These are phyloP conservation scores for Ceratocystis harringtonii DNA, from an alignment of 2,329 filamentous ascomycete species.

Conservation along the genomic window DNA sequence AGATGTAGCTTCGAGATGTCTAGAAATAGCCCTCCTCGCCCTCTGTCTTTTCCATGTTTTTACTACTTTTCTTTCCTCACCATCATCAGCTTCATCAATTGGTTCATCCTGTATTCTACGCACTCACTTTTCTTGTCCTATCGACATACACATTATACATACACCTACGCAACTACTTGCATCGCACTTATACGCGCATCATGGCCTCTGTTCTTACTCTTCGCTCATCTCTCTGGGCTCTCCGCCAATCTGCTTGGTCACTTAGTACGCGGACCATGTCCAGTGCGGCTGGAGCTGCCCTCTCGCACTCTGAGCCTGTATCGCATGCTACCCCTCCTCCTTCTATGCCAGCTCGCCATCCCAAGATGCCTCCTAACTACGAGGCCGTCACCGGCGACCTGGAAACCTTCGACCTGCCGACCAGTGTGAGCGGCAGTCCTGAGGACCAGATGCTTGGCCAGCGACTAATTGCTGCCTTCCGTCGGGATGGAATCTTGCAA, in stretches of 20 bases:
- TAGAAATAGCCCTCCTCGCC: not conserved
- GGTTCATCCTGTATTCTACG: not conserved
- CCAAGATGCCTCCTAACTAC: conserved; percentile 12
- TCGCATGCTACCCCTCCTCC: not conserved
- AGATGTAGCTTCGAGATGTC: not conserved
- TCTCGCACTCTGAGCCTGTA: not conserved
- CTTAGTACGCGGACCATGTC: conserved; percentile 3
- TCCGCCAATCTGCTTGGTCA: not conserved
- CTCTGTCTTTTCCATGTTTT: not conserved
- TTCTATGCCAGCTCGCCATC: not conserved
- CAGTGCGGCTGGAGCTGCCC: not conserved
- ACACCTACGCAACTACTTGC: not conserved
- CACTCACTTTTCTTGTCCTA: not conserved
- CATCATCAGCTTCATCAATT: not conserved
- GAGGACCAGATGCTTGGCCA: conserved; percentile 27
- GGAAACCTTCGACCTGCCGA: conserved; percentile 30
- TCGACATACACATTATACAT: not conserved
- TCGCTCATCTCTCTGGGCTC: not conserved
- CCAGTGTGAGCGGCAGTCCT: conserved; percentile 24
- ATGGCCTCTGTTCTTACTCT: conserved; percentile 4
- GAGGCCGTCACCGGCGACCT: conserved; percentile 20
- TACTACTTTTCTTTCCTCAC: not conserved
- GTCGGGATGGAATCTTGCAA: conserved; percentile 33
- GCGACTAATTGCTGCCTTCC: conserved; percentile 30
- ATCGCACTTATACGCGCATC: not conserved